Conservation (phyloP, 1,284 basidiomycete genomes). For the Naganishia liquefaciens region DNA sequence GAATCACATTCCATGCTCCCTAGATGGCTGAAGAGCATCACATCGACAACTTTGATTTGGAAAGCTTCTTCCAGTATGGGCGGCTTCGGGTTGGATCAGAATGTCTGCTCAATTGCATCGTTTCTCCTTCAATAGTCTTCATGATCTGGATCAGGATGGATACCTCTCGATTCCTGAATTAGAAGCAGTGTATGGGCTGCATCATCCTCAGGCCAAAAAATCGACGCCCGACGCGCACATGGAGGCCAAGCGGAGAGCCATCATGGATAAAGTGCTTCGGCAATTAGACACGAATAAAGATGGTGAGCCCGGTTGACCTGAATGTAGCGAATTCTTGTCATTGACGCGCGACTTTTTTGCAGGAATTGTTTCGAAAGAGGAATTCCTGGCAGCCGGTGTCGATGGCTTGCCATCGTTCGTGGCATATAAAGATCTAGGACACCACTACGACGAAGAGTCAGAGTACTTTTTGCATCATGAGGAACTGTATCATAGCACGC, state of each 20-base stretch:
- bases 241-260: constrained; percentile 77
- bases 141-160: constrained; percentile 82
- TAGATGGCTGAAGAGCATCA: constrained; percentile 55
- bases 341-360: neutral
- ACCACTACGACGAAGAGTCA: constrained; percentile 76
- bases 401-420: constrained; percentile 79
- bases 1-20: neutral
- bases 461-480: constrained; percentile 79
- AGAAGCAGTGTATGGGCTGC: constrained; percentile 89
- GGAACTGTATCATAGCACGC: constrained; percentile 89
- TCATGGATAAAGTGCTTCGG: constrained; percentile 74
- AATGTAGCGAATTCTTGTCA: neutral
- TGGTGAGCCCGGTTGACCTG: constrained; percentile 47
- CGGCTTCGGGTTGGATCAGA: neutral
- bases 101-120: constrained; percentile 7
- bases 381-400: constrained; percentile 77
- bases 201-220: constrained; percentile 82
- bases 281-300: constrained; percentile 77
- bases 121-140: constrained; percentile 63
- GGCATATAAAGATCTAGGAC: constrained; percentile 84
- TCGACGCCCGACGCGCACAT: constrained; percentile 77
- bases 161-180: constrained; percentile 77
- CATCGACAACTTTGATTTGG: constrained; percentile 52
- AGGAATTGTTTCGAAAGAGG: constrained; percentile 70
- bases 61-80: constrained; percentile 51